phyloP scores from a whole-genome alignment of 768 basidiomycete species.

The Mycena indigotica region DNA sequence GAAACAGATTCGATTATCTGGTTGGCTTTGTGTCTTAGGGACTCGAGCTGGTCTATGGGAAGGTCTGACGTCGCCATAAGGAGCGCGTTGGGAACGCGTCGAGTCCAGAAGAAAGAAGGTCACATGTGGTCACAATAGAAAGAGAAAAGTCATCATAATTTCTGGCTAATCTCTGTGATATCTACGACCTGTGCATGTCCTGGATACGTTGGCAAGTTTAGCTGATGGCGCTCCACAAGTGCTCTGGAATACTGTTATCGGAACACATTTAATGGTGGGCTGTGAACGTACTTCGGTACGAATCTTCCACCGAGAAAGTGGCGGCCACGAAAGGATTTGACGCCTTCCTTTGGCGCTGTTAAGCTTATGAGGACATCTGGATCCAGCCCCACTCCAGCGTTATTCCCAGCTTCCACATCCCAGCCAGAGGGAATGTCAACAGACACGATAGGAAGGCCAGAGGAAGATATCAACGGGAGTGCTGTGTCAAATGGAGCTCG shows the following conservation, averaged over 20 bases:
- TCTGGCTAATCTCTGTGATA: conserved; percentile 18
- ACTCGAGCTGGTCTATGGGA: conserved; percentile 73
- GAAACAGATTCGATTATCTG: conserved; percentile 81
- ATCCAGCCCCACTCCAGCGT: conserved; percentile 55
- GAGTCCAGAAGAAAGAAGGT: not conserved
- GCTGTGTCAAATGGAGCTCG: conserved; percentile 84
- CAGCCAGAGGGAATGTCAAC: conserved; percentile 98
- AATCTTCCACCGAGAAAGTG: conserved; percentile 97
- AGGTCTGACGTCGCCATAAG: conserved; percentile 36
- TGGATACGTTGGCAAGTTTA: conserved; percentile 83
- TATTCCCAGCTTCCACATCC: conserved; percentile 84
- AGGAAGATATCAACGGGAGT: conserved; percentile 63
- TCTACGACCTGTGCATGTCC: conserved; percentile 86
- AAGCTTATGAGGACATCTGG: conserved; percentile 86
- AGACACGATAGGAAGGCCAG: conserved; percentile 81
- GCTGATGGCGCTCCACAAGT: conserved; percentile 70
- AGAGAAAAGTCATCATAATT: conserved; percentile 18
- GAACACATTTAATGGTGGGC: not conserved
- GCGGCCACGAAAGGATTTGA: conserved; percentile 69
- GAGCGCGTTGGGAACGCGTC: conserved; percentile 1
- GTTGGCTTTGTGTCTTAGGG: conserved; percentile 71
- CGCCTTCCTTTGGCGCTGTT: conserved; percentile 94
- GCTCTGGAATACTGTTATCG: conserved; percentile 43
- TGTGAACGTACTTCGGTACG: conserved; percentile 68
- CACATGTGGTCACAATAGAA: not conserved